Evolutionary conservation across 2,329 filamentous ascomycete species (phyloP).

Genomic region (Boeremia lycopersici): DNA sequence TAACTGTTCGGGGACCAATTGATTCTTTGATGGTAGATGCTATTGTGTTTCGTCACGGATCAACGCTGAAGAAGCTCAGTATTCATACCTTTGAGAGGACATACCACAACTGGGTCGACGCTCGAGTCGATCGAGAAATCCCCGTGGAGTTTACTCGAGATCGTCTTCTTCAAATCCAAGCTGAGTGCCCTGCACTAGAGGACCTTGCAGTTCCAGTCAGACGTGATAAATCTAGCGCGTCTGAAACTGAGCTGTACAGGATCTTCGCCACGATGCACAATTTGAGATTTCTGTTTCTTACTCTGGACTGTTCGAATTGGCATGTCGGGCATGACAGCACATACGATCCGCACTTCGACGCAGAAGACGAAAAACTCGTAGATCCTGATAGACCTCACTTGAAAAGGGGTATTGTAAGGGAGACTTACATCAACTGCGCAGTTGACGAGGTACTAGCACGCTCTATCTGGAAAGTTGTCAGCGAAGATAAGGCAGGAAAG

Average conservation of each 20-base stretch:
- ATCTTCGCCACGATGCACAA: constrained; percentile 20
- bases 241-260: constrained; percentile 24
- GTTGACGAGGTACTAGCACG: constrained; percentile 28
- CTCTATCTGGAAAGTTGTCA: constrained; percentile 25
- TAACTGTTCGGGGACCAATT: constrained; percentile 20
- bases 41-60: constrained; percentile 14
- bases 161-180: constrained; percentile 19
- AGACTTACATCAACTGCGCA: constrained; percentile 27
- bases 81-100: background rate
- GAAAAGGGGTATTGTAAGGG: constrained; percentile 17
- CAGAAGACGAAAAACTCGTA: constrained; percentile 16
- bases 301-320: constrained; percentile 24
- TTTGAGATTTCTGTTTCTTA: constrained; percentile 23
- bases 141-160: constrained; percentile 24
- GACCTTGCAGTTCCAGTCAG: constrained; percentile 26
- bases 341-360: constrained; percentile 19
- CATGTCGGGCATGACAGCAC: constrained; percentile 14
- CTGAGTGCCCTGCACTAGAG: constrained; percentile 19
- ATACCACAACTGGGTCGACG: background rate
- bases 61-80: background rate
- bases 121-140: constrained; percentile 16
- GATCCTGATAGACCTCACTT: background rate
- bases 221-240: constrained; percentile 24
- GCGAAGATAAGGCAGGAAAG: constrained; percentile 18
- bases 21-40: constrained; percentile 20